Evolutionary conservation across 2,329 filamentous ascomycete genomes (phyloP).

Genomic region (Calonectria leucothoes): DNA sequence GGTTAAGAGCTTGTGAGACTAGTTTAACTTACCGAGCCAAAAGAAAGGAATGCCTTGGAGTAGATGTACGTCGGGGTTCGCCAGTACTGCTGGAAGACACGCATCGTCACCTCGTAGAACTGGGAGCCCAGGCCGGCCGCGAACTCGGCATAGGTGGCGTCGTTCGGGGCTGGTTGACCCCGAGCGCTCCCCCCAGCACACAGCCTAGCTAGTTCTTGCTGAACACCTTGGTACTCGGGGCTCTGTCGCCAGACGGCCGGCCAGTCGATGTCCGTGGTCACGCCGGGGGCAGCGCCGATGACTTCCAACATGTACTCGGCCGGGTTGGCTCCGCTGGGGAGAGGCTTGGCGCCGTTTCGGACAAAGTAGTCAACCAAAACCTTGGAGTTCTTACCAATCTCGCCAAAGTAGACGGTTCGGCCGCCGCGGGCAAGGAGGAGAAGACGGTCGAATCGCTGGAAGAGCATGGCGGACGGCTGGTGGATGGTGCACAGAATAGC

Average conservation of each 20-base stretch:
- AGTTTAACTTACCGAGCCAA: conserved; percentile 45
- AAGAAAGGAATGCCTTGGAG: conserved; percentile 72
- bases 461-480: conserved; percentile 59
- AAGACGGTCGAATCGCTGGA: conserved; percentile 64
- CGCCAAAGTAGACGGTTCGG: conserved; percentile 71
- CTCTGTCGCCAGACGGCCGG: conserved; percentile 48
- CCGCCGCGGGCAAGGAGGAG: conserved; percentile 71
- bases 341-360: conserved; percentile 64
- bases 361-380: conserved; percentile 69
- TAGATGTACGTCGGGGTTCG: conserved; percentile 81
- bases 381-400: conserved; percentile 57
- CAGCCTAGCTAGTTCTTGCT: conserved; percentile 44
- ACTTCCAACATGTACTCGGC: conserved; percentile 74
- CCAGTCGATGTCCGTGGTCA: conserved; percentile 55
- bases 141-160: conserved; percentile 65
- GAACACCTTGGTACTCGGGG: conserved; percentile 44
- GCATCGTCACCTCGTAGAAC: conserved; percentile 67
- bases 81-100: conserved; percentile 84
- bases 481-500: conserved; percentile 62
- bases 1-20: background rate
- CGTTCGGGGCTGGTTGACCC: conserved; percentile 37
- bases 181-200: background rate
- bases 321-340: conserved; percentile 67
- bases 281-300: conserved; percentile 58
- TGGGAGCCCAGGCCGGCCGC: conserved; percentile 75